phyloP scores from a whole-genome alignment of 495 filamentous ascomycete species.

The Podospora pseudocomata region DNA sequence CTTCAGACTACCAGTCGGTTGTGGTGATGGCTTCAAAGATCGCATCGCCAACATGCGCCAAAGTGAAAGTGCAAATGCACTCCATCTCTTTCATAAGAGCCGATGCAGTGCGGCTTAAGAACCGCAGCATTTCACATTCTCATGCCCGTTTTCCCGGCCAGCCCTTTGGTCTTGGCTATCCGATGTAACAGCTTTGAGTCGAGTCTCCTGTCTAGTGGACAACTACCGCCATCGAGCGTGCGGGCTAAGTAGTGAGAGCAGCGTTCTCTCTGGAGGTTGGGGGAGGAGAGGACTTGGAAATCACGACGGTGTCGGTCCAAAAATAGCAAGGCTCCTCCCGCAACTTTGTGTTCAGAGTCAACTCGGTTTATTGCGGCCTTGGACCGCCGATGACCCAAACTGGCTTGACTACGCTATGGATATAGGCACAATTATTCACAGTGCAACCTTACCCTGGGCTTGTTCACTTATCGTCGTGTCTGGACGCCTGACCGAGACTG shows the following conservation, averaged over 20 bases:
- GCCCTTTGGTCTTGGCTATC: slow-evolving; percentile 13
- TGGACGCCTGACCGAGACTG: slow-evolving; percentile 22
- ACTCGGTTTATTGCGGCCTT: slow-evolving; percentile 32
- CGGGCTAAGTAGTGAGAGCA: slow-evolving; percentile 18
- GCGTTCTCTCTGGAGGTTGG: slow-evolving; percentile 14
- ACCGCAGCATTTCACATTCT: background rate
- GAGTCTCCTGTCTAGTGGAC: slow-evolving; percentile 14
- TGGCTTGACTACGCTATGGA: slow-evolving; percentile 15
- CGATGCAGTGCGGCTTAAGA: background rate
- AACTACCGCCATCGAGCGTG: slow-evolving; percentile 17
- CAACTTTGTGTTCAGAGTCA: background rate
- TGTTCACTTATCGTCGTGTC: slow-evolving; percentile 18
- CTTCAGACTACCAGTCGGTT: background rate
- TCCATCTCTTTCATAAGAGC: background rate
- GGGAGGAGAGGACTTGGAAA: slow-evolving; percentile 11
- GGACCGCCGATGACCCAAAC: slow-evolving; percentile 28
- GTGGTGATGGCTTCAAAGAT: background rate
- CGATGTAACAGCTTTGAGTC: slow-evolving; percentile 17
- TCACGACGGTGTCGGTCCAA: slow-evolving; percentile 24
- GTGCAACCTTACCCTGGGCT: slow-evolving; percentile 27
- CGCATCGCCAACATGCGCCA: background rate
- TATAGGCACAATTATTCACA: slow-evolving; percentile 31
- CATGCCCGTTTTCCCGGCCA: slow-evolving; percentile 4
- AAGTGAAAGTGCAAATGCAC: background rate
- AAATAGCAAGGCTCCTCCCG: slow-evolving; percentile 26